phyloP scores from a whole-genome alignment of 176 grass and related monocot species.

The Aegilops speltoides region DNA sequence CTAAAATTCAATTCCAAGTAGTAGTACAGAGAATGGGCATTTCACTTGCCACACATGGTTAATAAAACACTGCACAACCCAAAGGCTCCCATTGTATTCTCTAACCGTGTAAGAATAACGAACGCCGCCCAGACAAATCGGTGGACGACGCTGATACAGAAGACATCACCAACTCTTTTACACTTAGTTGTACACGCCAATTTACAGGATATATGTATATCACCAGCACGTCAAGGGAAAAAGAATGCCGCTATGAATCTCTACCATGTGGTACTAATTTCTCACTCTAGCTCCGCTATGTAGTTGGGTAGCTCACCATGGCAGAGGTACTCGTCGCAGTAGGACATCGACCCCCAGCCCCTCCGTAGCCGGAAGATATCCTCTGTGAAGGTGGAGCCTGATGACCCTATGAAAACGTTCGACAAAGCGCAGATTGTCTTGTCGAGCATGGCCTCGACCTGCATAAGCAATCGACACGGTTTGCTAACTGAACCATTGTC shows the following conservation, averaged over 20 bases:
- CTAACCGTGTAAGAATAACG: slow-evolving; percentile 25
- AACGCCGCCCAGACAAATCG: background rate
- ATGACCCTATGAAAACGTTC: slow-evolving; percentile 77
- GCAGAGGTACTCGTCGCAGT: slow-evolving; percentile 90
- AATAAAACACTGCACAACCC: slow-evolving; percentile 8
- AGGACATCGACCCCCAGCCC: slow-evolving; percentile 75
- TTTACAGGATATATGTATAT: slow-evolving; percentile 44
- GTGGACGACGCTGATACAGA: slow-evolving; percentile 3
- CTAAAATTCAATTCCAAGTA: background rate
- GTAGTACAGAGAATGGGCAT: background rate
- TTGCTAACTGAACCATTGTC: background rate
- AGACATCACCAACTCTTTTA: slow-evolving; percentile 9
- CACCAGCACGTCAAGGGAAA: background rate
- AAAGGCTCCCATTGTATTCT: slow-evolving; percentile 16
- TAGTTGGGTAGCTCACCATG: slow-evolving; percentile 82
- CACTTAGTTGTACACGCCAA: slow-evolving; percentile 46
- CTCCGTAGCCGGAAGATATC: slow-evolving; percentile 76
- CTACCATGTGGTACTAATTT: slow-evolving; percentile 16
- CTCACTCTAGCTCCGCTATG: slow-evolving; percentile 63
- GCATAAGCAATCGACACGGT: background rate
- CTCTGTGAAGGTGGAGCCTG: slow-evolving; percentile 92
- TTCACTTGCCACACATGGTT: background rate
- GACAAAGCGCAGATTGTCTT: slow-evolving; percentile 90
- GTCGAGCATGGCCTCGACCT: slow-evolving; percentile 96
- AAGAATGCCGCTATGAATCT: slow-evolving; percentile 3